These are phyloP conservation scores for Endogone sp. DNA, from an alignment of 192 early-diverging fungal species.

Conservation along the genomic window DNA sequence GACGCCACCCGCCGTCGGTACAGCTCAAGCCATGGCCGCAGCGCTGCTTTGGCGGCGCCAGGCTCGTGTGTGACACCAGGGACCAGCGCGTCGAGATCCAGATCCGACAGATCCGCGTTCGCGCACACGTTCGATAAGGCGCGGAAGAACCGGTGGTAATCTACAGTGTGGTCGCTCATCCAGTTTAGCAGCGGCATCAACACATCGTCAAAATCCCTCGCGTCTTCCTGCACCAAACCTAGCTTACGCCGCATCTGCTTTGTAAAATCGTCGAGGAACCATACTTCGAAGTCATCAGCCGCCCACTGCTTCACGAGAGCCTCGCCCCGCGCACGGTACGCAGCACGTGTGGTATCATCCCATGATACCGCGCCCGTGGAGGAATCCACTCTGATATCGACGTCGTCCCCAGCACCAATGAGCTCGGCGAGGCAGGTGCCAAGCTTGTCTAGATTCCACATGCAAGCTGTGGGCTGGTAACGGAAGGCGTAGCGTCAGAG, in stretches of 20 bases:
- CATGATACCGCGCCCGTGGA: neutral
- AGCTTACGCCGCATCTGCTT: conserved; percentile 62
- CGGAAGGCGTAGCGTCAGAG: conserved; percentile 69
- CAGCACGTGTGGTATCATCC: conserved; percentile 12
- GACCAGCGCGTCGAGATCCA: conserved; percentile 26
- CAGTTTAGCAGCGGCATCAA: conserved; percentile 68
- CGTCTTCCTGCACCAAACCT: conserved; percentile 28
- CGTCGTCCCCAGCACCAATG: conserved; percentile 54
- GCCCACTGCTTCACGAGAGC: conserved; percentile 49
- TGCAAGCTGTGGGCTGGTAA: conserved; percentile 74
- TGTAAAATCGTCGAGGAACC: conserved; percentile 45
- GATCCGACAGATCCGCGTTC: conserved; percentile 10
- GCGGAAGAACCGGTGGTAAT: conserved; percentile 78
- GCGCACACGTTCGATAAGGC: conserved; percentile 41
- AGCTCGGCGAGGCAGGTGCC: conserved; percentile 61
- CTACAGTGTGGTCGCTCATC: conserved; percentile 56
- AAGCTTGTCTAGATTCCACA: conserved; percentile 79
- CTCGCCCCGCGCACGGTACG: conserved; percentile 29
- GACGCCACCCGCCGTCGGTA: conserved; percentile 60
- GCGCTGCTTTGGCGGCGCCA: conserved; percentile 20
- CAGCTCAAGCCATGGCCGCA: conserved; percentile 45
- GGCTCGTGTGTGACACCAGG: neutral
- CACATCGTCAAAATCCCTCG: conserved; percentile 45
- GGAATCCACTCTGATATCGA: conserved; percentile 33
- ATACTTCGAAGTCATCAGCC: conserved; percentile 41